A percentile compares a stretch with the other conserved stretches of the same genome.
These are phyloP conservation scores for Paragyromitra xinjiangensis DNA, from an alignment of 495 filamentous ascomycete genomes.

Conservation along the genomic window DNA sequence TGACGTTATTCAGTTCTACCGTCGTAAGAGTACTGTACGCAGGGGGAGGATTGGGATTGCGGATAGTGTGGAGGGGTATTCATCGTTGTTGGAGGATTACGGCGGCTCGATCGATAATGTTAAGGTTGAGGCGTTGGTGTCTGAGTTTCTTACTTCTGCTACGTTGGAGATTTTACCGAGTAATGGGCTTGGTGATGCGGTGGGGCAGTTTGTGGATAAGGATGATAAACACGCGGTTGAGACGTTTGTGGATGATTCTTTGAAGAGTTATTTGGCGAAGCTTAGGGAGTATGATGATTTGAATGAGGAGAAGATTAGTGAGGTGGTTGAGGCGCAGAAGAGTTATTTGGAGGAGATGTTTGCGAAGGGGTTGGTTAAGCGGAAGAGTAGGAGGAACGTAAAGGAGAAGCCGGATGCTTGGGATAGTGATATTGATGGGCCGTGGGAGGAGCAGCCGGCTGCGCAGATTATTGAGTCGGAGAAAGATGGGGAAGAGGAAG, in stretches of 20 bases:
- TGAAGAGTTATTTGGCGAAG: constrained; percentile 78
- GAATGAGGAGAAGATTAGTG: constrained; percentile 71
- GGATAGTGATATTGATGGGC: constrained; percentile 85
- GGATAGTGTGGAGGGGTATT: constrained; percentile 67
- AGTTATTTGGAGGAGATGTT: constrained; percentile 76
- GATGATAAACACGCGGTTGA: constrained; percentile 95
- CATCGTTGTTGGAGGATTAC: constrained; percentile 62
- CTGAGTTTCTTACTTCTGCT: constrained; percentile 83
- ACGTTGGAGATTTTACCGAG: constrained; percentile 89
- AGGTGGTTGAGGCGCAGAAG: constrained; percentile 76
- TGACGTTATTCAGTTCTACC: constrained; percentile 91
- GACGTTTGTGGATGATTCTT: constrained; percentile 81
- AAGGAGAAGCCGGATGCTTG: constrained; percentile 82
- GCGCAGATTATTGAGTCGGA: constrained; percentile 66
- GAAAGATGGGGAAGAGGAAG: constrained; percentile 61
- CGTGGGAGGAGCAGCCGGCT: constrained; percentile 81
- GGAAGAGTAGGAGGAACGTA: constrained; percentile 67
- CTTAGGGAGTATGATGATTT: constrained; percentile 74
- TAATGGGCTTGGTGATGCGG: constrained; percentile 90
- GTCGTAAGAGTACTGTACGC: constrained; percentile 72
- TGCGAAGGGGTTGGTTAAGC: constrained; percentile 71
- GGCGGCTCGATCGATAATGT: constrained; percentile 72
- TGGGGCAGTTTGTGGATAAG: constrained; percentile 92
- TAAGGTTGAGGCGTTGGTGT: constrained; percentile 85
- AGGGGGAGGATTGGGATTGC: constrained; percentile 60